These are phyloP conservation scores for Pinus tabuliformis DNA, from an alignment of 75 land plant species.

Conservation along the genomic window DNA sequence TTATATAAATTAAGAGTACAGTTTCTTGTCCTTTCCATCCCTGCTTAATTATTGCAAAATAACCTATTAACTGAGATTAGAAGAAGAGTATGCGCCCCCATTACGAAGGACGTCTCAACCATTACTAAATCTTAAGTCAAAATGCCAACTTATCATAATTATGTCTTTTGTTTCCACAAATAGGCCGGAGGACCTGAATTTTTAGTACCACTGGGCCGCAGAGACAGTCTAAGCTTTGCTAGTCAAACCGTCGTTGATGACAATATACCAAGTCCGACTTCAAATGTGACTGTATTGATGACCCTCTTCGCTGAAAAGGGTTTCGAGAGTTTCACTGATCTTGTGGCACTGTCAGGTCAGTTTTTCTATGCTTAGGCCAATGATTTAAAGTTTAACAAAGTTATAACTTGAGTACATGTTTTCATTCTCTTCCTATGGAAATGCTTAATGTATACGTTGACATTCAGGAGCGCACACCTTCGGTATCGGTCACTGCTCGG, in stretches of 20 bases:
- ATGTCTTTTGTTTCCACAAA: no score
- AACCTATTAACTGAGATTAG: no score
- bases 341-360: not conserved
- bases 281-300: not conserved
- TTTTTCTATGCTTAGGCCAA: not conserved
- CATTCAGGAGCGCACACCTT: constrained; percentile 34
- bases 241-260: not conserved
- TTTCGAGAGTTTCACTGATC: not conserved
- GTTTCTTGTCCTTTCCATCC: no score
- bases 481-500: constrained; percentile 24
- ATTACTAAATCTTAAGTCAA: no score
- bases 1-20: no score
- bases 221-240: not conserved
- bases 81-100: no score
- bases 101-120: no score
- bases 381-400: not conserved
- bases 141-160: no score
- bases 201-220: not conserved
- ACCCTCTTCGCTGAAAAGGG: not conserved
- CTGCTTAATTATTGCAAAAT: no score
- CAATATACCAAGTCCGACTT: constrained; percentile 9
- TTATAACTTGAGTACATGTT: not conserved
- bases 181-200: not conserved
- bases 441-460: not conserved
- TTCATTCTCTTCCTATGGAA: not conserved